Base-by-base conservation (phyloP, 176 grass and related monocot species). In the Ensete glaucum region DNA sequence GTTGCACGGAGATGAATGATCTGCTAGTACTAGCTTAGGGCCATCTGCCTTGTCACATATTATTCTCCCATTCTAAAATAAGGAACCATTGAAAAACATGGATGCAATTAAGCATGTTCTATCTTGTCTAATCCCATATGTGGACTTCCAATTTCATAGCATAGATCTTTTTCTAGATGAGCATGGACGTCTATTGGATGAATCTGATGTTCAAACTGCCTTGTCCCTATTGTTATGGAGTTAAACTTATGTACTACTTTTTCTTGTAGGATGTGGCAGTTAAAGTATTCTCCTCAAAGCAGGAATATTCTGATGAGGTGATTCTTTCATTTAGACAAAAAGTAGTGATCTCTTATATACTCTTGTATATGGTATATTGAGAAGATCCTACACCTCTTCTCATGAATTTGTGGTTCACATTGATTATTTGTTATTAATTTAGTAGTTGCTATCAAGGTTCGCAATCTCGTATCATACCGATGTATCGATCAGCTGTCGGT, bases 261-360 rank as follows among this genome's bases (percentile, higher is more conserved):
- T 50, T 58, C 17, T 76, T 73, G 64, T 81, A 99, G 96, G 96
- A 99, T 89, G 96, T 99, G 55, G 95, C 86, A 81, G 96, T 95
- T 80, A 99, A 99, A 93, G 88, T 99, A 72, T 95, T 99, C 77
- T 99, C 91, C 77, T 99, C 91, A 29, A 99, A 83, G 73, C 96
- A 99, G 73, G 88, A 95, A 89, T 99, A 99, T 86, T 94, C 96
- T 0, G 96, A 94, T 52, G 96, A 99, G 59, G 71, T 99, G 74
- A 91, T 99, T 85, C 86, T 89, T 60, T 25, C 78, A 59, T 99
- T 99, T 73, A 92, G 86, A 48, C 96, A 99, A 86, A 91, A 99
- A 88, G 96, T 99, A 91, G 8, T 29, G 23, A 25, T 73, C 27
- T 29, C 27, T 29, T 29, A 29, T 29, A 29, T 2, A 29, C 27